A percentile compares a stretch with the other conserved stretches of the same genome.
phyloP scores from a whole-genome alignment of 1,284 basidiomycete genomes.

The Apiotrichum sp. region DNA sequence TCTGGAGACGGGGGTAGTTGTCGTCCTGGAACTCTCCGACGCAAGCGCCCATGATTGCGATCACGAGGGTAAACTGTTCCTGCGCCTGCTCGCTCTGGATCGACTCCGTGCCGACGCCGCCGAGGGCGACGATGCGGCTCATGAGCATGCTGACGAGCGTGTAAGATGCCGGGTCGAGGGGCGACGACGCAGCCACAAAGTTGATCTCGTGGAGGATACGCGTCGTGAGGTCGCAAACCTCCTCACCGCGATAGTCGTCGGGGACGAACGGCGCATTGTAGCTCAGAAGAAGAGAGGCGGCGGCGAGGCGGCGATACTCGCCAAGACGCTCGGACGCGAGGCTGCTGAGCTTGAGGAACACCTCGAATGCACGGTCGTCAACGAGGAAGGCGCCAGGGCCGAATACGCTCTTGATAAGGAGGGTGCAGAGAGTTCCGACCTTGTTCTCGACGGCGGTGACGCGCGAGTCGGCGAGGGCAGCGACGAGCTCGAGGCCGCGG shows the following conservation, averaged over 20 bases:
- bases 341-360: conserved; percentile 54
- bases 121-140: conserved; percentile 60
- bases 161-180: conserved; percentile 80
- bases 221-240: conserved; percentile 60
- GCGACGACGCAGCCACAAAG: conserved; percentile 70
- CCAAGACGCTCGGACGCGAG: conserved; percentile 61
- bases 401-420: conserved; percentile 63
- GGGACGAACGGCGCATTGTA: conserved; percentile 63
- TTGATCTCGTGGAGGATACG: conserved; percentile 84
- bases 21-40: conserved; percentile 62
- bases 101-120: conserved; percentile 58
- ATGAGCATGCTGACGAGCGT: conserved; percentile 76
- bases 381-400: conserved; percentile 57
- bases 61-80: conserved; percentile 78
- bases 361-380: conserved; percentile 60
- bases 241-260: conserved; percentile 64
- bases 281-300: conserved; percentile 70
- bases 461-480: conserved; percentile 58
- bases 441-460: conserved; percentile 57
- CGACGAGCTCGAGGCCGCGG: conserved; percentile 63
- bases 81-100: conserved; percentile 65
- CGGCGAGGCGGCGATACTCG: conserved; percentile 62
- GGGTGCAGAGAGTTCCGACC: conserved; percentile 56
- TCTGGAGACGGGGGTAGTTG: conserved; percentile 65
- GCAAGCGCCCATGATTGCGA: conserved; percentile 84